Base-by-base conservation (phyloP, 2,329 filamentous ascomycete species). In the Hymenoscyphus infarciens region DNA sequence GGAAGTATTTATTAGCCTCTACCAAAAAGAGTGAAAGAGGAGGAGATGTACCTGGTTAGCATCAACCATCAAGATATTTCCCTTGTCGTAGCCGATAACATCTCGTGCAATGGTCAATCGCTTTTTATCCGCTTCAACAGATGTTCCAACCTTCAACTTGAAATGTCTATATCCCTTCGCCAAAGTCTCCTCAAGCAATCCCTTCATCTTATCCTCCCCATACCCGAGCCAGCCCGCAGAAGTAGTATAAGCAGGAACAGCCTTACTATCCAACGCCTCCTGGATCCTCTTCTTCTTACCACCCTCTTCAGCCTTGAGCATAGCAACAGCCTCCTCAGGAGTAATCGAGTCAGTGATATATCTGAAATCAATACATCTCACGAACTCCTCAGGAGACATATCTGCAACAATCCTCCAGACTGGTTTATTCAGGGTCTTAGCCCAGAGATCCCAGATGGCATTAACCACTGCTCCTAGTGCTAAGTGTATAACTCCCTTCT, bases 271-370 rank as follows among this genome's bases (percentile, higher is more conserved):
- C 71, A 92, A 82, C 0, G 91, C 92, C 69, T 96, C 90, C 70
- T 84, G 78, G 27, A 96, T 79, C 60, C 93, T 83, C 72, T 85
- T 79, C 39, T 82, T 80, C 80, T 96, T 96, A 45, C 86, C 87
- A 1, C 75, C 69, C 76, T 91, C 87, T 25, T 83, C 78, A 72
- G 84, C 83, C 69, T 82, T 83, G 54, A 97, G 80, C 73, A 97
- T 80, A 25, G 80, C 81, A 42, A 96, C 75, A 0, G 92, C 92
- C 76, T 97, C 92, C 49, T 91, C 88, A 0, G 90, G 91, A 0
- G 92, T 96, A 68, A 97, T 82, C n/a, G 91, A 92, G 77, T 97
- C 92, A 27, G 90, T 95, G 76, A 97, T 96, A 78, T 97, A 97
- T 57, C 92, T 84, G 80, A 97, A 97, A 78, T 97, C 93, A 74